Conservation (phyloP, 345 rosid genomes). For the Lepidium aucheri region DNA sequence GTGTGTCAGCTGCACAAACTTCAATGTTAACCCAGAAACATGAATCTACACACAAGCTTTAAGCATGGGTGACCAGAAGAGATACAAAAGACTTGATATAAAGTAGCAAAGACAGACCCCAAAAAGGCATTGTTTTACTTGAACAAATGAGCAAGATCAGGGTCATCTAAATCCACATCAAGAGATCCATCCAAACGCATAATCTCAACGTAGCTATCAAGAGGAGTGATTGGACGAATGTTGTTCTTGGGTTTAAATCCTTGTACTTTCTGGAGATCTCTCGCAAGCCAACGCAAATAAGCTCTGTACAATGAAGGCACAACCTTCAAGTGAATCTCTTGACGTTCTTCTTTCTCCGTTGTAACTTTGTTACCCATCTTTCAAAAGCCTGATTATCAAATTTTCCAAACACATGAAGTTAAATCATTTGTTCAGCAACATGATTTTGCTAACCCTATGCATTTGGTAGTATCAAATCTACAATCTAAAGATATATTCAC, state of each 20-base stretch:
- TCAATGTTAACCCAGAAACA: too few species aligned
- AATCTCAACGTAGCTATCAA: constrained; percentile 54
- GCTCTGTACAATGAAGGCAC: constrained; percentile 60
- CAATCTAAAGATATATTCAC: too few species aligned
- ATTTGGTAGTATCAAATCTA: too few species aligned
- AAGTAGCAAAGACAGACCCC: neutral
- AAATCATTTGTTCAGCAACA: too few species aligned
- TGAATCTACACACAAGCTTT: too few species aligned
- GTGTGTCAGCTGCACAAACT: too few species aligned
- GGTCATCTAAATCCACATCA: constrained; percentile 69
- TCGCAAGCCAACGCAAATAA: constrained; percentile 61
- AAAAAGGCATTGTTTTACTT: constrained; percentile 7
- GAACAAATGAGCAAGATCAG: constrained; percentile 62
- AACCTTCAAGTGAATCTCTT: constrained; percentile 44
- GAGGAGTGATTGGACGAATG: constrained; percentile 47
- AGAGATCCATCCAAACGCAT: constrained; percentile 60
- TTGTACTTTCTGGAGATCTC: constrained; percentile 69
- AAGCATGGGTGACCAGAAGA: too few species aligned
- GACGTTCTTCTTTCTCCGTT: constrained; percentile 50
- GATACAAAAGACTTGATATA: neutral
- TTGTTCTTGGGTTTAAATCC: constrained; percentile 46
- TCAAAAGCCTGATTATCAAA: neutral
- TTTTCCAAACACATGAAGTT: too few species aligned
- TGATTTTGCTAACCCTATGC: too few species aligned
- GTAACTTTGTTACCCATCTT: constrained; percentile 69